Evolutionary conservation across 2,329 filamentous ascomycete genomes (phyloP), one percentile per base, ranked within the genome.

Genomic region (Ophiocordyceps camponoti-saundersi): DNA sequence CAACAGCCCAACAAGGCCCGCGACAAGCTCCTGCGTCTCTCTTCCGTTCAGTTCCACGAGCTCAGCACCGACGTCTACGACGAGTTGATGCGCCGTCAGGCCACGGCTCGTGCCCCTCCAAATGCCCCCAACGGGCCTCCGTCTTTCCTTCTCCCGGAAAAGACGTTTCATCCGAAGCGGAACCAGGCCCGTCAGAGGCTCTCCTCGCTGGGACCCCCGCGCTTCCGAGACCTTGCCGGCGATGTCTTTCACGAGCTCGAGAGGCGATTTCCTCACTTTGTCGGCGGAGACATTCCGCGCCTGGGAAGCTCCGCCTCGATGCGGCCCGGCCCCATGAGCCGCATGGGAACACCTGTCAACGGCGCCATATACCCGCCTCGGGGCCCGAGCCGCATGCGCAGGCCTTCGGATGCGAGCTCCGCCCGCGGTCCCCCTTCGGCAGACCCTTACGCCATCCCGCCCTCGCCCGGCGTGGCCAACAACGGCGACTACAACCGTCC

Each of bases 101-200:
- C 84, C 53, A 72, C 72, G 46, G 73, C 73, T 47, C 67, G 77
- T 50, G 67, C 68, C 47, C 68, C 71, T 16, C 68, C 73, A 21
- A 74, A 71, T 53, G 69, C 70, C 22, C 69, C 70, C 44, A 70
- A 67, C 51, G 62, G 65, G 3, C 72, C 75, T n/a, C 85, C 87
- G 2, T 68, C 77, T 13, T 93, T 80, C 59, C 75, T 98, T 6
- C 68, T 85, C 22, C 86, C 92, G n/a, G 87, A 90, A 61, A 75
- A 82, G 53, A 82, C 80, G 52, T 96, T 96, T 65, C 92, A 98
- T 63, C 88, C 89, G 2, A 98, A 96, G 66, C 82, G 92, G 52
- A 98, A 98, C 60, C 89, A 96, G 62, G 92, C 92, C n/a, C 79
- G 92, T 40, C 88, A 95, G 64, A 93, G 94, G 62, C 76, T 98